Evolutionary conservation across 2,329 filamentous ascomycete genomes (phyloP).

Genomic region (Fusarium oligoseptatum): DNA sequence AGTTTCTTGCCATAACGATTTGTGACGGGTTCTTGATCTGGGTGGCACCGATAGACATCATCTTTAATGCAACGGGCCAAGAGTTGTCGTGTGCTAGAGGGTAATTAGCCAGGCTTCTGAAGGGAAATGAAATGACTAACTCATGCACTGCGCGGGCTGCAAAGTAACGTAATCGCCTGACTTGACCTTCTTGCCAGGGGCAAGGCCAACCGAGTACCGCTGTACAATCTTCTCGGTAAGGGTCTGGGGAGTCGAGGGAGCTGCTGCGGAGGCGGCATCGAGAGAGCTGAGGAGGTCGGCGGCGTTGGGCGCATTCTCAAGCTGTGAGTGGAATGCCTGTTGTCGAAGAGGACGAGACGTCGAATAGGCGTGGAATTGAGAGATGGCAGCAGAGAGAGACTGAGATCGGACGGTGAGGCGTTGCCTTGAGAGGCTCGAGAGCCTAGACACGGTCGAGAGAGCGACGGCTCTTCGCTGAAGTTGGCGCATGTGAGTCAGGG

Average conservation of each 20-base stretch:
- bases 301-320: slow-evolving; percentile 65
- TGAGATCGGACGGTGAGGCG: not conserved
- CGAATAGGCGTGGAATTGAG: slow-evolving; percentile 11
- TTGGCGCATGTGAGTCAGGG: not conserved
- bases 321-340: slow-evolving; percentile 73
- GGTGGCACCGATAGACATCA: not conserved
- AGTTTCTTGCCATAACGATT: not conserved
- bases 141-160: not conserved
- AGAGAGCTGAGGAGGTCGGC: slow-evolving; percentile 67
- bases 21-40: not conserved
- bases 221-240: slow-evolving; percentile 95
- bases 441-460: slow-evolving; percentile 1
- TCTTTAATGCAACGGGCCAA: not conserved
- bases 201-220: slow-evolving; percentile 80
- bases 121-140: not conserved
- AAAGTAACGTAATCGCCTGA: slow-evolving; percentile 89
- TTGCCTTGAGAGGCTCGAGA: not conserved
- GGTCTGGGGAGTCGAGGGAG: slow-evolving; percentile 72
- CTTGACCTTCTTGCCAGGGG: slow-evolving; percentile 79
- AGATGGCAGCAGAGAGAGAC: not conserved
- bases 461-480: not conserved
- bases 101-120: not conserved
- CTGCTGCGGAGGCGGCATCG: slow-evolving; percentile 48
- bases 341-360: slow-evolving; percentile 48
- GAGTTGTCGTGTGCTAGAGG: not conserved